A percentile compares a stretch with the other conserved stretches of the same genome.
These are phyloP conservation scores for Astragalus membranaceus DNA, from an alignment of 306 rosid species.

Conservation along the genomic window DNA sequence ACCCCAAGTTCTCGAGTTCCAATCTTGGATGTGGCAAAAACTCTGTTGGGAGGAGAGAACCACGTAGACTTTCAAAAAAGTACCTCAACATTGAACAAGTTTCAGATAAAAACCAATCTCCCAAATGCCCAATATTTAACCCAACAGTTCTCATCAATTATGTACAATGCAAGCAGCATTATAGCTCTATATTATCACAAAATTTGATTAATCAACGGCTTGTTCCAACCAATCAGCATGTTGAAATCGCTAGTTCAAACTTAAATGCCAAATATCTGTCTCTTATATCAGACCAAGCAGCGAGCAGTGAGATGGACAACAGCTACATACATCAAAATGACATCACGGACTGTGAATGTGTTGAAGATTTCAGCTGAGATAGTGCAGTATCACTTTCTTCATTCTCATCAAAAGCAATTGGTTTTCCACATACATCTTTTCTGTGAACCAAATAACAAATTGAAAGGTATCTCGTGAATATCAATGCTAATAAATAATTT, in stretches of 20 bases:
- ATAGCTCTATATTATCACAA: constrained; percentile 16
- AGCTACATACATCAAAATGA: constrained; percentile 40
- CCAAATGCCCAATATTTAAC: neutral
- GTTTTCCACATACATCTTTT: constrained; percentile 50
- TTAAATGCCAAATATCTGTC: neutral
- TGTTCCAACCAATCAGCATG: constrained; percentile 17
- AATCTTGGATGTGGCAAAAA: too few relatives aligned
- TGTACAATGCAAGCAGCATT: constrained; percentile 31
- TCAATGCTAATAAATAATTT: too few relatives aligned
- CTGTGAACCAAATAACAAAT: constrained; percentile 36
- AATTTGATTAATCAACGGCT: constrained; percentile 18
- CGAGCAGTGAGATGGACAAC: neutral
- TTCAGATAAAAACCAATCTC: neutral
- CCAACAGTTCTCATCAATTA: constrained; percentile 10
- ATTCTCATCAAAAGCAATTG: constrained; percentile 50
- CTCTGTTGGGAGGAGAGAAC: too few relatives aligned
- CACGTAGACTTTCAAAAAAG: too few relatives aligned
- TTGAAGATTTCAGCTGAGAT: constrained; percentile 58
- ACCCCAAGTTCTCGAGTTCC: too few relatives aligned
- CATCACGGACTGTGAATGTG: constrained; percentile 57
- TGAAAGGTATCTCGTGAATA: neutral
- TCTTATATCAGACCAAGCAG: neutral
- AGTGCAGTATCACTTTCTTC: constrained; percentile 74
- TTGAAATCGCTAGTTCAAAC: constrained; percentile 18
- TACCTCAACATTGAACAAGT: neutral